Conservation (phyloP, 1,284 basidiomycete genomes). For the Heterobasidion irregulare region DNA sequence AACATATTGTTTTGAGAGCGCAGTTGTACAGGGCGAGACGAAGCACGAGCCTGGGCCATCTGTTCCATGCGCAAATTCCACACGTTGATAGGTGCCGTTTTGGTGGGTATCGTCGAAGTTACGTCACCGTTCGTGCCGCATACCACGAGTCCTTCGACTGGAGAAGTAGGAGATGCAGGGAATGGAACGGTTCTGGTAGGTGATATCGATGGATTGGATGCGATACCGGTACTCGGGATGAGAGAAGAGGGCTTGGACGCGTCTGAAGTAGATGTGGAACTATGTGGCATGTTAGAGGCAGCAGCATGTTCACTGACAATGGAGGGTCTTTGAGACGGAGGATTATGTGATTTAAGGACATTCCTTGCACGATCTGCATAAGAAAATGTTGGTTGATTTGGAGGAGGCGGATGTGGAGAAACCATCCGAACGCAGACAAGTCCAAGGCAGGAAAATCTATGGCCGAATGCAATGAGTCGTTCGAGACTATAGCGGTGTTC, state of each 20-base stretch:
- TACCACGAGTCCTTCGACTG: neutral
- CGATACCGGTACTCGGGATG: constrained; percentile 7
- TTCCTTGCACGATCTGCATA: constrained; percentile 58
- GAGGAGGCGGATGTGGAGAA: neutral
- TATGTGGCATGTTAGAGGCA: constrained; percentile 8
- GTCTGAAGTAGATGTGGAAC: constrained; percentile 9
- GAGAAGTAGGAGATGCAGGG: constrained; percentile 2
- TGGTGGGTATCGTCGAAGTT: constrained; percentile 8
- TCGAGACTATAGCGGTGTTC: too few relatives aligned
- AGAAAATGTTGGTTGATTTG: constrained; percentile 29
- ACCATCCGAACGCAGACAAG: neutral
- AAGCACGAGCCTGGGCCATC: constrained; percentile 28
- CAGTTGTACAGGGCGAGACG: constrained; percentile 8
- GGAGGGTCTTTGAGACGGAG: constrained; percentile 1
- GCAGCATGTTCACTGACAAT: constrained; percentile 2
- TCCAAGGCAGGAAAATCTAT: neutral
- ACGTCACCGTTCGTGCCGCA: constrained; percentile 3
- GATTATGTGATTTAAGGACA: constrained; percentile 17
- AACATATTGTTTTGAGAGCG: constrained; percentile 9
- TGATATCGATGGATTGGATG: constrained; percentile 11
- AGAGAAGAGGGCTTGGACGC: constrained; percentile 1
- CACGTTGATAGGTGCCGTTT: constrained; percentile 31
- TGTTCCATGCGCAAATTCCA: constrained; percentile 44
- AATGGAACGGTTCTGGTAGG: constrained; percentile 10
- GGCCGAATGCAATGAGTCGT: too few relatives aligned